phyloP scores from a whole-genome alignment of 2,329 filamentous ascomycete species.

The Mariannaea elegans region DNA sequence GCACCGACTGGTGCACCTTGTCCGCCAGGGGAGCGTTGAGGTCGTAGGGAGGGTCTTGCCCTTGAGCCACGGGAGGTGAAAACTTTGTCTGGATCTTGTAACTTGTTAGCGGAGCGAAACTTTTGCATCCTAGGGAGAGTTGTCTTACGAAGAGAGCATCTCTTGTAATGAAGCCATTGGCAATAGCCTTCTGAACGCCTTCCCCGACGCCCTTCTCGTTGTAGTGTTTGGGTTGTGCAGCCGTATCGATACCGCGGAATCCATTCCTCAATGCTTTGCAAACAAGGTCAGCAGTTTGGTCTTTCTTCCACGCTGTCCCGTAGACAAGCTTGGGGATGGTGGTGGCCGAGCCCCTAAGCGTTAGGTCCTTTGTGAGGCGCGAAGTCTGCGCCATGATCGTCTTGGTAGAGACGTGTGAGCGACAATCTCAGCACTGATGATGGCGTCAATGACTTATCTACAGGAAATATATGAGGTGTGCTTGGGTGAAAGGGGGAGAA shows the following conservation, averaged over 20 bases:
- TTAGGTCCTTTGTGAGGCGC: slow-evolving; percentile 45
- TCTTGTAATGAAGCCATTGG: slow-evolving; percentile 63
- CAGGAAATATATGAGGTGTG: neutral
- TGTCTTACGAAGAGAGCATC: slow-evolving; percentile 69
- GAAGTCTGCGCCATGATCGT: slow-evolving; percentile 39
- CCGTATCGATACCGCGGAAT: slow-evolving; percentile 80
- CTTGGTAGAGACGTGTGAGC: neutral
- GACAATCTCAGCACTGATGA: neutral
- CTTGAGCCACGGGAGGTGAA: slow-evolving; percentile 71
- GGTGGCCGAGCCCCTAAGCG: slow-evolving; percentile 43
- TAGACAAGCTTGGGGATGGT: slow-evolving; percentile 70
- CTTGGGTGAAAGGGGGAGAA: neutral
- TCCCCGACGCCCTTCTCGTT: slow-evolving; percentile 75
- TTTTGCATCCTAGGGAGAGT: neutral
- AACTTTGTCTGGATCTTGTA: slow-evolving; percentile 83
- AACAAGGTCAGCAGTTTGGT: slow-evolving; percentile 72
- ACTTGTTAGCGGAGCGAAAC: neutral
- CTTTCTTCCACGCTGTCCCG: slow-evolving; percentile 88
- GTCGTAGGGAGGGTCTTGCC: slow-evolving; percentile 69
- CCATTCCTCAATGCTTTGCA: slow-evolving; percentile 72
- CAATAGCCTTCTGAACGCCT: slow-evolving; percentile 70
- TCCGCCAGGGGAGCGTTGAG: slow-evolving; percentile 63
- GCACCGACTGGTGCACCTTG: slow-evolving; percentile 73
- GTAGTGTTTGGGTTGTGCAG: slow-evolving; percentile 82
- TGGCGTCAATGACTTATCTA: neutral